Percentiles rank a stretch among this genome's conserved stretches.
Conservation (phyloP, 225 moss, liverwort and hornwort species). For the Thuidium tamariscinum region DNA sequence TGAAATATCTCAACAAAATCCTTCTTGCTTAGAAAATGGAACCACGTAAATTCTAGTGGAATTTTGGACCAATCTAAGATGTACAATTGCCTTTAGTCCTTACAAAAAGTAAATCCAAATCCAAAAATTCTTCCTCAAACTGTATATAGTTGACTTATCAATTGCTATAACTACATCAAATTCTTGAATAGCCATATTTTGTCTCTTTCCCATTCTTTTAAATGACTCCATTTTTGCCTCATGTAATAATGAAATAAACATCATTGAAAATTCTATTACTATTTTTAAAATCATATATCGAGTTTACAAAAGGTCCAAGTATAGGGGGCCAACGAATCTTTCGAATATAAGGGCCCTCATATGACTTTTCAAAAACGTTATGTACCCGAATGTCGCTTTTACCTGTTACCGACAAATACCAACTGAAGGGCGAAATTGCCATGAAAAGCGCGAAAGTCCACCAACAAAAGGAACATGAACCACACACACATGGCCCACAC, state of each 20-base stretch:
- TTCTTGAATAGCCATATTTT: not conserved
- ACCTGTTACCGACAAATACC: not conserved
- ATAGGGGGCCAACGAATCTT: no score
- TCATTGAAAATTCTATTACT: accelerated
- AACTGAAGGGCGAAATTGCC: not conserved
- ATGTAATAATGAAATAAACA: not conserved
- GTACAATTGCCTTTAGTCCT: no score
- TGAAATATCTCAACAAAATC: not conserved
- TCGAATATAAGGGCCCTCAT: accelerated
- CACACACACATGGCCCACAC: no score
- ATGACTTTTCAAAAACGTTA: not conserved
- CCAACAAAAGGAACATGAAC: not conserved
- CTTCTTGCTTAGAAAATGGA: not conserved
- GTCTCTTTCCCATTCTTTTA: not conserved
- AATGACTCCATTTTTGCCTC: accelerated
- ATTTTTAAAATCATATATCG: not conserved
- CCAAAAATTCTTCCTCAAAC: not conserved
- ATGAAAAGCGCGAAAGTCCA: not conserved
- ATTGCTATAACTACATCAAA: accelerated
- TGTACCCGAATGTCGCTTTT: not conserved
- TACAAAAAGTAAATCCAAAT: not conserved
- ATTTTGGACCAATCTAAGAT: not conserved
- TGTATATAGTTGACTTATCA: no score
- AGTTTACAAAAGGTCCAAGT: not conserved
- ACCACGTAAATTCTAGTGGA: accelerated